phyloP scores from a whole-genome alignment of 306 rosid genomes.

The Vigna nakashimae region DNA sequence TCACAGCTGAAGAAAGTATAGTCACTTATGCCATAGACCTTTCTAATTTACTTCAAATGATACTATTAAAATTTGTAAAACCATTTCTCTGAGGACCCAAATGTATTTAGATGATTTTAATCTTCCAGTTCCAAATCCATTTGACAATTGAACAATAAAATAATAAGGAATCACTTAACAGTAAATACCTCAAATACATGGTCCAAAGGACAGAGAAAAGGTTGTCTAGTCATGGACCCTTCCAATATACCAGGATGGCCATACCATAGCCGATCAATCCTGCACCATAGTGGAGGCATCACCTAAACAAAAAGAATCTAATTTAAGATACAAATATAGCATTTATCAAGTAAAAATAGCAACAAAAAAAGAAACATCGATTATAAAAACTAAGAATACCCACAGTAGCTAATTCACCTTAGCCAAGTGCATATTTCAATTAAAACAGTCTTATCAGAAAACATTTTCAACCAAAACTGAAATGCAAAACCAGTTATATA shows the following conservation, averaged over 20 bases:
- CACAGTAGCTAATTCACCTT: constrained; percentile 34
- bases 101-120: background rate
- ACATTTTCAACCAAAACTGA: constrained; percentile 30
- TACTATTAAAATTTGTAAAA: background rate
- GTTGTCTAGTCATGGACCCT: constrained; percentile 93
- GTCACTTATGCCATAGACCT: too few species aligned
- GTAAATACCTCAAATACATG: constrained; percentile 93
- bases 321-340: constrained; percentile 41
- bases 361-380: constrained; percentile 18
- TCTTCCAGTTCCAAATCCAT: constrained; percentile 17
- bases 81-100: background rate
- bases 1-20: too few species aligned
- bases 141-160: constrained; percentile 31
- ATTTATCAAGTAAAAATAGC: constrained; percentile 38
- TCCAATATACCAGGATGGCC: constrained; percentile 87
- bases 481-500: constrained; percentile 15
- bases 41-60: background rate
- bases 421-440: constrained; percentile 12
- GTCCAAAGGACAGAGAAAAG: constrained; percentile 91
- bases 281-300: constrained; percentile 99
- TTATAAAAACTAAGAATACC: constrained; percentile 24
- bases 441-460: background rate
- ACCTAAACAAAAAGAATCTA: constrained; percentile 59
- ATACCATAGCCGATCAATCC: constrained; percentile 95
- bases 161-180: constrained; percentile 19